These are phyloP conservation scores for Endocarpon pusillum DNA, from an alignment of 495 filamentous ascomycete species.

Conservation along the genomic window DNA sequence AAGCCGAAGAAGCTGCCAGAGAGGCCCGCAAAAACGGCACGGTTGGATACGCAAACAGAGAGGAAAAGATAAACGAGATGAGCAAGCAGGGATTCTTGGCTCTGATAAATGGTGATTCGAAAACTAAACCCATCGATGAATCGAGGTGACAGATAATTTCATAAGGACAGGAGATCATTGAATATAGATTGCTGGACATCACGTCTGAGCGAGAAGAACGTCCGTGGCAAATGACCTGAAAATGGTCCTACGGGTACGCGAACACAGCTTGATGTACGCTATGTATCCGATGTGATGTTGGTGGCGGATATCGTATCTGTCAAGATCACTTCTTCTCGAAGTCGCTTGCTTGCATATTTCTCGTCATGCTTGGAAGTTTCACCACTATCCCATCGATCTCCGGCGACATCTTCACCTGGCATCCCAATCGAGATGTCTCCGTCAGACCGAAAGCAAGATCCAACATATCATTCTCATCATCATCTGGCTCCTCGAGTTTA, in stretches of 20 bases:
- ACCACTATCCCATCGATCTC: slow-evolving; percentile 77
- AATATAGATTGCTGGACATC: too few species aligned
- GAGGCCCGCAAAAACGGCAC: slow-evolving; percentile 53
- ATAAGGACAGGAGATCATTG: too few species aligned
- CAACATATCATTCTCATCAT: slow-evolving; percentile 99
- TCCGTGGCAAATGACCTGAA: too few species aligned
- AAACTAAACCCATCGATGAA: slow-evolving; percentile 30
- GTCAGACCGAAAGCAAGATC: slow-evolving; percentile 91
- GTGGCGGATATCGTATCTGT: too few species aligned
- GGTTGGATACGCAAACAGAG: slow-evolving; percentile 50
- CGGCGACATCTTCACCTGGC: slow-evolving; percentile 82
- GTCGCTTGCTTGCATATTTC: slow-evolving; percentile 90
- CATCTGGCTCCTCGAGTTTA: slow-evolving; percentile 76
- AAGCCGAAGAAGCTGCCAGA: slow-evolving; percentile 55
- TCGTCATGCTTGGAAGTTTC: slow-evolving; percentile 76
- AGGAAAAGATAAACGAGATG: slow-evolving; percentile 84
- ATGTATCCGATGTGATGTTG: too few species aligned
- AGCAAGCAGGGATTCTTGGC: slow-evolving; percentile 92
- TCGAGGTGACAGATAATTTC: slow-evolving; percentile 9
- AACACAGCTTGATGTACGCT: too few species aligned
- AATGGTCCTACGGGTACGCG: too few species aligned
- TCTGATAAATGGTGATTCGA: slow-evolving; percentile 47
- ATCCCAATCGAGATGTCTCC: slow-evolving; percentile 89
- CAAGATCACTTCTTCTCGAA: slow-evolving; percentile 41
- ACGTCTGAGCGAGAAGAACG: too few species aligned